Conservation (phyloP, 768 basidiomycete genomes). For the Leccinum boreale region DNA sequence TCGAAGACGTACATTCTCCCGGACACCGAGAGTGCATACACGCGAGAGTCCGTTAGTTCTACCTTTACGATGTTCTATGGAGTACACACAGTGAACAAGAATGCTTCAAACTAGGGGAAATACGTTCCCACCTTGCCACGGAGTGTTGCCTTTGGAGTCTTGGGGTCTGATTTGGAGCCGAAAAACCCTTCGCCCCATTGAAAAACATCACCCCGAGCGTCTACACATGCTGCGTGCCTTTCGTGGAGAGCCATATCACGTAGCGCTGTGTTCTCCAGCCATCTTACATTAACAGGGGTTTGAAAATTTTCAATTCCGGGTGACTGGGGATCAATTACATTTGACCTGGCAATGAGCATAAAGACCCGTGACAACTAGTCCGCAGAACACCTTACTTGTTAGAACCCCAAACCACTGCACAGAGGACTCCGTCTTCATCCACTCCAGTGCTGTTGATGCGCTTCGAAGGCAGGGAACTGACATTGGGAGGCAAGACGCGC, state of each 20-base stretch:
- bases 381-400: slow-evolving; percentile 49
- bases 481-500: slow-evolving; percentile 5
- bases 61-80: slow-evolving; percentile 65
- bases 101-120: not conserved
- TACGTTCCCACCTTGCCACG: slow-evolving; percentile 54
- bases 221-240: slow-evolving; percentile 70
- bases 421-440: slow-evolving; percentile 33
- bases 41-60: slow-evolving; percentile 52
- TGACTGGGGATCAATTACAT: slow-evolving; percentile 41
- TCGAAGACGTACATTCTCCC: slow-evolving; percentile 75
- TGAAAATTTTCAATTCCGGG: slow-evolving; percentile 41
- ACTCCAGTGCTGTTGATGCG: slow-evolving; percentile 23
- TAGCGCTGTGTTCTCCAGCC: slow-evolving; percentile 67
- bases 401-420: slow-evolving; percentile 69
- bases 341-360: slow-evolving; percentile 37
- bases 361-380: not conserved
- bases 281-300: slow-evolving; percentile 47
- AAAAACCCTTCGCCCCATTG: slow-evolving; percentile 78
- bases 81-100: not conserved
- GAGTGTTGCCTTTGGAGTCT: slow-evolving; percentile 50
- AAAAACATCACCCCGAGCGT: slow-evolving; percentile 76
- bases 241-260: slow-evolving; percentile 70
- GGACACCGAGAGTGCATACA: slow-evolving; percentile 77
- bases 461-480: not conserved
- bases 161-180: slow-evolving; percentile 29